Evolutionary conservation across 1,284 basidiomycete species (phyloP).

Genomic region (Apiotrichum akiyoshidainum): DNA sequence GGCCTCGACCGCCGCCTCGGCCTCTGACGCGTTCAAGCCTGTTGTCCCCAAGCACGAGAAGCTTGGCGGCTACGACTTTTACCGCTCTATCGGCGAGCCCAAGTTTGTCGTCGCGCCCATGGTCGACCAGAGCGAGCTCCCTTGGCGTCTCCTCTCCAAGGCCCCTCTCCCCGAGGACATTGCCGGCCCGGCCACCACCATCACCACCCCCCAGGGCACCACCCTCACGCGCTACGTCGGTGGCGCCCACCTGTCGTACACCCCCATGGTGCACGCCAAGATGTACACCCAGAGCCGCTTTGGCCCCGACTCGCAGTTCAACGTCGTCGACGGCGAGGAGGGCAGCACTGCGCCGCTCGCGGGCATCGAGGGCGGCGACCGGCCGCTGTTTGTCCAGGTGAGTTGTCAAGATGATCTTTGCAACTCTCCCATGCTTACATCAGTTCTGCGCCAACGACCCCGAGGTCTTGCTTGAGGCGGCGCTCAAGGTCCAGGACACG

Average conservation of each 20-base stretch:
- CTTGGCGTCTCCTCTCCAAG: constrained; percentile 86
- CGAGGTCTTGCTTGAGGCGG: constrained; percentile 69
- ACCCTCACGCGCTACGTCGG: constrained; percentile 32
- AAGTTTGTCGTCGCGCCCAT: constrained; percentile 91
- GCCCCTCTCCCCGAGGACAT: constrained; percentile 61
- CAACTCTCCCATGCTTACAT: constrained; percentile 5
- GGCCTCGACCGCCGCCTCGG: not conserved
- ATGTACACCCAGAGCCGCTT: constrained; percentile 61
- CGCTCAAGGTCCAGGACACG: constrained; percentile 66
- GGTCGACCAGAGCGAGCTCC: constrained; percentile 95
- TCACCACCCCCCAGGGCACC: constrained; percentile 14
- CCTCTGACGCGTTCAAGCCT: not conserved
- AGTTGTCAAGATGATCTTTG: constrained; percentile 6
- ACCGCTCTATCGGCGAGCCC: constrained; percentile 74
- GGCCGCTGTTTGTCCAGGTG: constrained; percentile 81
- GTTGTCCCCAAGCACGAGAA: constrained; percentile 52
- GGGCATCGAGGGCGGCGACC: constrained; percentile 56
- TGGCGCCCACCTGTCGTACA: constrained; percentile 71
- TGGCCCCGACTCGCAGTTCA: constrained; percentile 61
- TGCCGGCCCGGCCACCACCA: constrained; percentile 26
- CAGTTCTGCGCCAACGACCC: constrained; percentile 89
- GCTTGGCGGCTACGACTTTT: constrained; percentile 76
- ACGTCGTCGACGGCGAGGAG: constrained; percentile 58
- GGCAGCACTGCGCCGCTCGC: constrained; percentile 41
- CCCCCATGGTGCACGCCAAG: constrained; percentile 97